phyloP scores from a whole-genome alignment of 2,329 filamentous ascomycete species.

The Xylariaceae sp. region DNA sequence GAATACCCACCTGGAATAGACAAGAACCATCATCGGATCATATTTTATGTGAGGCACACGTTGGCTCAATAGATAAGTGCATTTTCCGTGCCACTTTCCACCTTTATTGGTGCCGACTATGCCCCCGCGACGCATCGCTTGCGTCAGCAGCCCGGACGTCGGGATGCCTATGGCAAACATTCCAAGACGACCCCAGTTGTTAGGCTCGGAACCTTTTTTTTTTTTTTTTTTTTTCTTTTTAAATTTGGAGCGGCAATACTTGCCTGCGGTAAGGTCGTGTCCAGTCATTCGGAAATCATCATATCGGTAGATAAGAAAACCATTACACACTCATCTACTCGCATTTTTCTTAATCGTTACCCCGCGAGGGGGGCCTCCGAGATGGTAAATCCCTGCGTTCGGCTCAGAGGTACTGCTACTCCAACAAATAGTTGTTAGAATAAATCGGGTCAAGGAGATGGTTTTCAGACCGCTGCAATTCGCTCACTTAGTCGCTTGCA shows the following conservation, averaged over 20 bases:
- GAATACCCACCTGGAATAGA: background rate
- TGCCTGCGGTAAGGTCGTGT: too few relatives aligned
- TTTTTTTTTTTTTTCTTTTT: too few relatives aligned
- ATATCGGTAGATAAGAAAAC: too few relatives aligned
- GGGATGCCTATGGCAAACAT: background rate
- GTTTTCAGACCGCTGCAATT: background rate
- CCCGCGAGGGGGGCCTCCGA: too few relatives aligned
- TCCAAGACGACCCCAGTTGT: background rate
- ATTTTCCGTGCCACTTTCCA: background rate
- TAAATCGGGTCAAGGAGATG: background rate
- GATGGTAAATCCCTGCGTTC: too few relatives aligned
- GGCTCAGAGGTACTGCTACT: too few relatives aligned
- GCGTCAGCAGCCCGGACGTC: conserved; percentile 9
- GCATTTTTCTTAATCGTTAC: too few relatives aligned
- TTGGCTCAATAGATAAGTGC: background rate
- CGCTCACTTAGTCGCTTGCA: background rate
- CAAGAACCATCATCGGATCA: background rate
- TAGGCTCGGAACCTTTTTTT: too few relatives aligned
- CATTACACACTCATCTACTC: too few relatives aligned
- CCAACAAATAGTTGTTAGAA: background rate
- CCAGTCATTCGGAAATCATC: too few relatives aligned
- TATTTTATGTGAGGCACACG: background rate
- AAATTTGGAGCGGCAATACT: too few relatives aligned
- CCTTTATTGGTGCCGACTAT: background rate
- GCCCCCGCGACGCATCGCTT: conserved; percentile 11